phyloP scores from a whole-genome alignment of 2,329 filamentous ascomycete genomes.

The Pseudocercospora eumusae region DNA sequence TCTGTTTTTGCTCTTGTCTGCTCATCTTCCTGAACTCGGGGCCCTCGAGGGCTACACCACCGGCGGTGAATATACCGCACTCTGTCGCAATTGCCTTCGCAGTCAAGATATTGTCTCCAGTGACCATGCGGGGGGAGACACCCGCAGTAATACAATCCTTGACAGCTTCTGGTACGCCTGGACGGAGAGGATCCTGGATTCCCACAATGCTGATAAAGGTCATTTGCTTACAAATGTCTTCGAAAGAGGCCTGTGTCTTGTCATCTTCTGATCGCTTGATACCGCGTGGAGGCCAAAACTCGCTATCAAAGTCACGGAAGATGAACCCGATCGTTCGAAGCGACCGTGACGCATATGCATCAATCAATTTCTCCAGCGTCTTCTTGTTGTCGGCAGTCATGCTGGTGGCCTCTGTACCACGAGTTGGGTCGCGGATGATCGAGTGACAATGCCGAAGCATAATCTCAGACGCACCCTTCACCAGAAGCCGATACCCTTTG shows the following conservation, averaged over 20 bases:
- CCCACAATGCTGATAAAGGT: constrained; percentile 71
- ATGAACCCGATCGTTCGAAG: constrained; percentile 81
- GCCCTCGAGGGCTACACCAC: constrained; percentile 49
- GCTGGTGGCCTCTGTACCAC: constrained; percentile 54
- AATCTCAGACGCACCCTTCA: constrained; percentile 56
- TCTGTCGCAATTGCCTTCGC: constrained; percentile 72
- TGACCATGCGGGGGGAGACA: constrained; percentile 73
- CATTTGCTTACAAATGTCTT: constrained; percentile 70
- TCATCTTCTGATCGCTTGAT: constrained; percentile 63
- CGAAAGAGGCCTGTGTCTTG: constrained; percentile 63
- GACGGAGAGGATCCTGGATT: constrained; percentile 72
- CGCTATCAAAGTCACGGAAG: constrained; percentile 76
- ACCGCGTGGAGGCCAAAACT: constrained; percentile 69
- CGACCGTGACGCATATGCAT: constrained; percentile 74
- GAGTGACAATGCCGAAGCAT: constrained; percentile 50
- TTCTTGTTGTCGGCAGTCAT: constrained; percentile 61
- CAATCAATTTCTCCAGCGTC: constrained; percentile 67
- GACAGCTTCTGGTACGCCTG: constrained; percentile 68
- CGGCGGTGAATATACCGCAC: constrained; percentile 63
- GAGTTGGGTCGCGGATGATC: constrained; percentile 62
- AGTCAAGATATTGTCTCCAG: constrained; percentile 70
- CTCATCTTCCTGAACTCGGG: constrained; percentile 49
- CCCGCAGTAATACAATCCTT: constrained; percentile 67
- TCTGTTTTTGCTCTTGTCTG: constrained; percentile 51
- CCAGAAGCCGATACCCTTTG: constrained; percentile 58